A percentile compares a stretch with the other conserved stretches of the same genome.
These are phyloP conservation scores for Spinellus fusiger DNA, from an alignment of 192 early-diverging fungal genomes.

Conservation along the genomic window DNA sequence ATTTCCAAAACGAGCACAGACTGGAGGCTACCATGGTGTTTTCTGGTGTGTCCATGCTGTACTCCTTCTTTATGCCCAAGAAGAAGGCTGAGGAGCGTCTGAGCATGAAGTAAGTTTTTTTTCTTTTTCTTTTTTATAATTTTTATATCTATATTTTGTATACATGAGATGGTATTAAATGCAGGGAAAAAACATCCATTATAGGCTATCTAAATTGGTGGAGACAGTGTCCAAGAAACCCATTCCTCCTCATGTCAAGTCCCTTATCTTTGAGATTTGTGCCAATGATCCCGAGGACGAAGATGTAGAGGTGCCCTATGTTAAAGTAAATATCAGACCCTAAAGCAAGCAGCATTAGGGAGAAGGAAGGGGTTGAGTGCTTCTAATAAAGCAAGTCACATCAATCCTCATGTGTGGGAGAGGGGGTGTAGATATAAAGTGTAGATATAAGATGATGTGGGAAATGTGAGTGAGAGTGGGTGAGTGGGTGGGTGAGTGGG, in stretches of 20 bases:
- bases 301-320: conserved; percentile 71
- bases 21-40: conserved; percentile 93
- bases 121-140: no score
- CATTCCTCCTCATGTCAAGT: conserved; percentile 77
- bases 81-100: conserved; percentile 83
- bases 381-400: no score
- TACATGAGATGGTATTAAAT: no score
- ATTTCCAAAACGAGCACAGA: conserved; percentile 74
- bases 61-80: conserved; percentile 78
- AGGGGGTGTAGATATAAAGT: no score
- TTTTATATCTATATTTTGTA: no score
- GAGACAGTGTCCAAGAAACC: conserved; percentile 83
- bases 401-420: no score
- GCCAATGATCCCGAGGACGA: conserved; percentile 85
- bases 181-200: no score
- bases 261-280: conserved; percentile 82
- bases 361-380: no score
- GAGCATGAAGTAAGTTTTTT: conserved; percentile 61
- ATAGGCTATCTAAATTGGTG: conserved; percentile 72
- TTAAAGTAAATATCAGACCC: conserved; percentile 32
- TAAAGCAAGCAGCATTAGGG: no score
- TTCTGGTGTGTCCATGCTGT: conserved; percentile 88
- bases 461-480: no score
- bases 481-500: no score
- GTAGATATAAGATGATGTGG: no score